Conservation (phyloP, 345 rosid genomes). For the Crucihimalaya himalaica region DNA sequence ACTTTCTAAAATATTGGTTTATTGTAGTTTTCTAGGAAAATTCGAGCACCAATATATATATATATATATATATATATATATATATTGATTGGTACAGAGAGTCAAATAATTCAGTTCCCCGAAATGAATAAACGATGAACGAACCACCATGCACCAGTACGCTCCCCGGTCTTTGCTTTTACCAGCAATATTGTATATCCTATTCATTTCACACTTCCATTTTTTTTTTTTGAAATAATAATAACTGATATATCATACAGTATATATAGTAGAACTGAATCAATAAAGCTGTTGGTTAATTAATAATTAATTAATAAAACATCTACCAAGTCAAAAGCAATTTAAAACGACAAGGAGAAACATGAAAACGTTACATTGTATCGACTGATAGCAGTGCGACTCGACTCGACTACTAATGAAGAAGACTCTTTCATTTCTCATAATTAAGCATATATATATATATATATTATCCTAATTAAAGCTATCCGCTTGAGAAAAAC, state of each 20-base stretch:
- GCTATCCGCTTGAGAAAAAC: conserved; percentile 62
- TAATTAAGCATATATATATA: too few species aligned
- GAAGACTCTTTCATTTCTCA: too few species aligned
- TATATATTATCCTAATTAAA: too few species aligned
- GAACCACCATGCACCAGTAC: conserved; percentile 33
- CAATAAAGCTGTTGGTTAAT: not conserved
- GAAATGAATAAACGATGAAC: conserved; percentile 43
- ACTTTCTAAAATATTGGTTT: conserved; percentile 23
- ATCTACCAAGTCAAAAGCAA: not conserved
- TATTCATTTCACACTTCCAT: conserved; percentile 13
- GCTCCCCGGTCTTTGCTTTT: conserved; percentile 1
- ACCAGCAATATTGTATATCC: not conserved
- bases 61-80: too few species aligned
- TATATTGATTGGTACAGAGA: too few species aligned
- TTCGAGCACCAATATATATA: conserved; percentile 32
- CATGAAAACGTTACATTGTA: not conserved
- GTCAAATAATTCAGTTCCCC: conserved; percentile 39
- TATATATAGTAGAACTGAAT: too few species aligned
- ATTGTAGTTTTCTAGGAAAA: conserved; percentile 25
- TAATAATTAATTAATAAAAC: not conserved
- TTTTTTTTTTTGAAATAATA: too few species aligned
- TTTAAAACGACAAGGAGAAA: not conserved
- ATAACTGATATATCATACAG: too few species aligned
- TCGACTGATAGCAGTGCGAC: too few species aligned
- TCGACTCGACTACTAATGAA: too few species aligned